Evolutionary conservation across 2,329 filamentous ascomycete genomes (phyloP), one percentile per base, ranked within the genome.

Genomic region (Uncinocarpus reesii): DNA sequence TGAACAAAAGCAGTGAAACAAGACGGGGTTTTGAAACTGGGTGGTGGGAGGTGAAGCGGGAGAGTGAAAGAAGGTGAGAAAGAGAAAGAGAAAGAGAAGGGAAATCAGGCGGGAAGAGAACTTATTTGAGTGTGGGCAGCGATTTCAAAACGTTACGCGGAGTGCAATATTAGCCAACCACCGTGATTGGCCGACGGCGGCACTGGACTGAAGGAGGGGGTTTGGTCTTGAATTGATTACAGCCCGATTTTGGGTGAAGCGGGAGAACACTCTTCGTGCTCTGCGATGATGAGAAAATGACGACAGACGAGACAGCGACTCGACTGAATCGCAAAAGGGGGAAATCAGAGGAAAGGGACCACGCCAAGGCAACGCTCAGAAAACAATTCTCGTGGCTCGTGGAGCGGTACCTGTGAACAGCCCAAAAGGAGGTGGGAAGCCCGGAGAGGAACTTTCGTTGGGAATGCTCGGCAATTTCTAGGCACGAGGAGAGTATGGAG

Each of bases 41-140:
- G 11, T 41, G 29, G 35, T 36, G 47, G 45, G 36, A 50, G 36
- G 28, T 45, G 43, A 54, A 52, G 26, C 26, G 11, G 26, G 29
- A 54, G 28, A 13, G 18, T 16, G 26, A 44, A 40, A 20, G 35
- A 40, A 26, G 38, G n/a, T 8, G 37, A 31, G 26, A 15, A 47
- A 47, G 36, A 36, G 42, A 52, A 38, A 49, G 7, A 48, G 41
- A 42, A 18, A 49, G 28, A 35, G 36, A 49, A 36, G 23, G 36
- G 47, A 53, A 40, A 31, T 20, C 34, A 32, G 28, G 24, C 11
- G 32, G 29, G 16, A 29, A 15, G 32, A 18, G 31, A 34, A 18
- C 13, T 24, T 26, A 44, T 20, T 43, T 34, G 15, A 32, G 20
- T 26, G 21, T 24, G 28, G 29, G 11, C 7, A 11, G 20, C 20